phyloP scores from a whole-genome alignment of 257 asterid species.

The Gynochthodes officinalis region DNA sequence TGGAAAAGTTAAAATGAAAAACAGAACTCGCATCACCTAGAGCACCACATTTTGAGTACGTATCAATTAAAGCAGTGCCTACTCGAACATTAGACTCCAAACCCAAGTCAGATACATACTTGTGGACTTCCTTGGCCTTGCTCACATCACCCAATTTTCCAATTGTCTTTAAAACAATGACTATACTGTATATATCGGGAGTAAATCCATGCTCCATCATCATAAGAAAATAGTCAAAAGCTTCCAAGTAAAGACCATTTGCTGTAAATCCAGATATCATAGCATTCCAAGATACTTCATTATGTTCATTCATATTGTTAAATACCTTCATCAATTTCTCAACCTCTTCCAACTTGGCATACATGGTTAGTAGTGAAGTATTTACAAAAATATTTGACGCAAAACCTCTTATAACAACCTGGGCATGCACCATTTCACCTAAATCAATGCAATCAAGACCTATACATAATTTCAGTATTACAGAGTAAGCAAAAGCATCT shows the following conservation, averaged over 20 bases:
- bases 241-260: slow-evolving; percentile 43
- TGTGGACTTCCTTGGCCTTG: slow-evolving; percentile 44
- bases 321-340: slow-evolving; percentile 40
- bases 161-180: slow-evolving; percentile 48
- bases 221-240: slow-evolving; percentile 36
- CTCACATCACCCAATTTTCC: slow-evolving; percentile 40
- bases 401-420: slow-evolving; percentile 43
- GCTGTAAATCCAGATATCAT: slow-evolving; percentile 54
- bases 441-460: slow-evolving; percentile 36
- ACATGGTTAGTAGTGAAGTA: slow-evolving; percentile 52
- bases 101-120: slow-evolving; percentile 30
- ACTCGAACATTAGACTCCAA: slow-evolving; percentile 37
- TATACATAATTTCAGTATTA: slow-evolving; percentile 41
- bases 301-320: slow-evolving; percentile 39
- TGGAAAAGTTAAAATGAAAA: slow-evolving; percentile 26
- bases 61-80: slow-evolving; percentile 53
- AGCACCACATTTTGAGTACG: slow-evolving; percentile 48
- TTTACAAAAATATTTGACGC: slow-evolving; percentile 38
- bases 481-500: slow-evolving; percentile 47
- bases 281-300: slow-evolving; percentile 53
- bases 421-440: slow-evolving; percentile 43
- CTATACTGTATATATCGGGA: slow-evolving; percentile 36
- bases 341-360: slow-evolving; percentile 39
- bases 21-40: slow-evolving; percentile 40
- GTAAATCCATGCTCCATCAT: slow-evolving; percentile 45